Evolutionary conservation across 495 filamentous ascomycete species (phyloP), one percentile per base, ranked within the genome.

Genomic region (Podospora comata): DNA sequence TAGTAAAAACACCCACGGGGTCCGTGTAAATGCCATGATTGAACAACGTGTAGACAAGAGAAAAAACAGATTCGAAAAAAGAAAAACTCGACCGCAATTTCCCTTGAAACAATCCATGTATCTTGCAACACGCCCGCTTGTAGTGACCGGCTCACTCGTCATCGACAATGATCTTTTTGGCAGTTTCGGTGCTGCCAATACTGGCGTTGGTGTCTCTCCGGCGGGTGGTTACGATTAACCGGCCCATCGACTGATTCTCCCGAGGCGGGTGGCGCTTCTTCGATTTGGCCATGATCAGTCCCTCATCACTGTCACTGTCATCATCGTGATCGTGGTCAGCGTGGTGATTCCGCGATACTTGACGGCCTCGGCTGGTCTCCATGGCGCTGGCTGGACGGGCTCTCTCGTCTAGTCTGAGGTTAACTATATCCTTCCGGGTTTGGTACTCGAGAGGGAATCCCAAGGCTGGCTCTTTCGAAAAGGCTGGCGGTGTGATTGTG

Each of bases 271-370:
- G 59, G 11, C n/a, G 78, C 66, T 79, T 82, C 75, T 80, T 80
- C 13, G 62, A 30, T 54, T 74, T 75, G 54, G 84, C 84, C 72
- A 83, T 84, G 5, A 82, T 71, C 32, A 83, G 74, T 48, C 84
- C 86, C 60, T 85, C 84, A 62, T 88, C 85, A 65, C 81, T 84
- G 63, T 87, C 85, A 58, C 80, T 83, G 54, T 84, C 85, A 59
- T 86, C 86, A 13, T 83, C 83, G 20, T 84, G 83, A 9, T 86
- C 83, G 65, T 64, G 71, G 73, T 71, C 67, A 5, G 13, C 13
- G 39, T 48, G 39, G 15, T 68, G 30, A 39, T 44, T 23, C 28
- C 54, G 58, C 4, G 27, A 60, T 2, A 60, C 59, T 26, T 5
- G 6, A 18, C 34, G 39, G 13, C 55, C 59, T 34, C 44, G 67